Percentiles rank a stretch among this genome's conserved stretches.
Conservation (phyloP, 371 early-diverging fungal species). For the Mucor racemosus region DNA sequence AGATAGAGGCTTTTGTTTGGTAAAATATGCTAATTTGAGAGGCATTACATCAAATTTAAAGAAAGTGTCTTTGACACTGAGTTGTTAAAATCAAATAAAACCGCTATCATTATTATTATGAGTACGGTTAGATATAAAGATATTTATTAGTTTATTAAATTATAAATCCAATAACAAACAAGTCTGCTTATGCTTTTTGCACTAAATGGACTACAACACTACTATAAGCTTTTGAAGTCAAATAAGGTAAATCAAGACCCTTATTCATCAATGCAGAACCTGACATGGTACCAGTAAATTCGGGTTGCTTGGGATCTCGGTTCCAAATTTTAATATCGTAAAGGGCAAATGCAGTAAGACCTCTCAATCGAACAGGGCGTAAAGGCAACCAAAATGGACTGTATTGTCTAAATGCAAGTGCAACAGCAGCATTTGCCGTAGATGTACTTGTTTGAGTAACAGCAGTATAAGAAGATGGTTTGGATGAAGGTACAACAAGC, state of each 20-base stretch:
- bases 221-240: constrained; percentile 23
- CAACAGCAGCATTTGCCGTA: constrained; percentile 30
- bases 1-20: too few species aligned
- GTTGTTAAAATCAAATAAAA: too few species aligned
- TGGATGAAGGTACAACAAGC: constrained; percentile 28
- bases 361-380: constrained; percentile 26
- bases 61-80: too few species aligned
- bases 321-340: constrained; percentile 32
- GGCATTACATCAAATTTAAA: too few species aligned
- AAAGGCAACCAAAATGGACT: constrained; percentile 39
- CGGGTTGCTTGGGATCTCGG: constrained; percentile 22
- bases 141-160: background rate
- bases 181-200: background rate
- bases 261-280: constrained; percentile 36
- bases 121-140: too few species aligned
- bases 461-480: background rate
- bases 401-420: constrained; percentile 35
- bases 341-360: constrained; percentile 13
- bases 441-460: constrained; percentile 28
- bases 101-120: too few species aligned
- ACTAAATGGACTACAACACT: constrained; percentile 25
- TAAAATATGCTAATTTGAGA: too few species aligned
- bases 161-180: too few species aligned
- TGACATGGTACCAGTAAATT: constrained; percentile 23
- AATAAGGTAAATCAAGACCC: constrained; percentile 31